Percentiles rank a stretch among this genome's conserved stretches.
Conservation (phyloP, 2,329 filamentous ascomycete species). For the Rhinocladiella mackenziei region DNA sequence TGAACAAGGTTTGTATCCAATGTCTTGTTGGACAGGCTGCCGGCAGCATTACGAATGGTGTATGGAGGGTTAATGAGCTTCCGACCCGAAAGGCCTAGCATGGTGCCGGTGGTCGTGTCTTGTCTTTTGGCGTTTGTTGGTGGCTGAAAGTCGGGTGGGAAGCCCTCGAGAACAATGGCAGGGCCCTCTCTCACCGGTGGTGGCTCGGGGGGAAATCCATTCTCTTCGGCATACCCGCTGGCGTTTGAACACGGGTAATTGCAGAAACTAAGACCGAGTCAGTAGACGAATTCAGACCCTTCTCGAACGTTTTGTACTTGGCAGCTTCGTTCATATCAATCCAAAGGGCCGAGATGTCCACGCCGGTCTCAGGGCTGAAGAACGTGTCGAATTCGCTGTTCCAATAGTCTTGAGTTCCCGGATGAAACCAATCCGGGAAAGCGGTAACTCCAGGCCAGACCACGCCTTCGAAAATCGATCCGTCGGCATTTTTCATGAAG, state of each 20-base stretch:
- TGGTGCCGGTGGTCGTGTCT: constrained; percentile 29
- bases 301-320: constrained; percentile 31
- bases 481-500: constrained; percentile 36
- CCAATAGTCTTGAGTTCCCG: constrained; percentile 64
- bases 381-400: constrained; percentile 62
- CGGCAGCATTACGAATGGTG: constrained; percentile 60
- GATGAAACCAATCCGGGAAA: constrained; percentile 74
- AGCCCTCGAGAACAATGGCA: constrained; percentile 56
- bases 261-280: constrained; percentile 40
- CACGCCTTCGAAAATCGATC: constrained; percentile 46
- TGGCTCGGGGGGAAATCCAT: constrained; percentile 53
- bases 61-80: constrained; percentile 64
- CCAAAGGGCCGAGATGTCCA: constrained; percentile 75
- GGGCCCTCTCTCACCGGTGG: constrained; percentile 60
- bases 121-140: constrained; percentile 15
- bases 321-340: constrained; percentile 65
- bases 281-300: not conserved
- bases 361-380: constrained; percentile 60
- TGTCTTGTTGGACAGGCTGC: constrained; percentile 52
- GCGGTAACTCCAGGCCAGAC: constrained; percentile 46
- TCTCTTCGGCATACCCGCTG: constrained; percentile 46
- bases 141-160: constrained; percentile 65
- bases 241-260: constrained; percentile 55
- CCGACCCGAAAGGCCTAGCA: constrained; percentile 58
- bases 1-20: constrained; percentile 66